Evolutionary conservation across 2,329 filamentous ascomycete species (phyloP), one percentile per base, ranked within the genome.

Genomic region (Arthrobotrys musiformis): DNA sequence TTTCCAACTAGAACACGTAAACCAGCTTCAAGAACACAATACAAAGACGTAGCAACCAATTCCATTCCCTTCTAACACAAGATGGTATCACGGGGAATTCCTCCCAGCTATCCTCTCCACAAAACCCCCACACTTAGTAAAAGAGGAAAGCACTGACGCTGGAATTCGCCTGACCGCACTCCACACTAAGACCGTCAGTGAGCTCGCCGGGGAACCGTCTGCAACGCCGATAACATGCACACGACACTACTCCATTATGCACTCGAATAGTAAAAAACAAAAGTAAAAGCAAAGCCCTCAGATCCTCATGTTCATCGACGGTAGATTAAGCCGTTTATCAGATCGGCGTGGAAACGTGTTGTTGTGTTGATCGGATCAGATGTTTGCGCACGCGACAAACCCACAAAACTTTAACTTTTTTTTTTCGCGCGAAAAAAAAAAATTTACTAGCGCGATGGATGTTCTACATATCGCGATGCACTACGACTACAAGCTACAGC

Each of bases 131-230:
- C 60, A 66, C 40, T 42, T 2, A 2, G 13, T 15, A n/a, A 2
- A 9, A 30, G n/a, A 4, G 52, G 54, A 30, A 30, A 52, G 48
- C 48, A 52, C 24, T 52, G 48, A 52, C 48, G 35, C 17, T 54
- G 7, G 26, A 19, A 33, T 2, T 54, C 22, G 28, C 50, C 35
- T 35, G 13, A 35, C 26, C 26, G 11, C 17, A 3, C 28, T 35
- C 24, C 33, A 37, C 2, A 35, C 4, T 35, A n/a, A n/a, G n/a
- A n/a, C n/a, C n/a, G n/a, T n/a, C n/a, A n/a, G 56, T 58, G 69
- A 73, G 69, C 69, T 73, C 69, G 69, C 69, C 69, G 69, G 60
- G 8, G 30, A 63, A 11, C n/a, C n/a, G n/a, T n/a, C n/a, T 5
- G 33, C 46, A 63, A 70, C 67, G 67, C 40, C 67, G 56, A 70